These are phyloP conservation scores for Russula compacta DNA, from an alignment of 768 basidiomycete species.

Conservation along the genomic window DNA sequence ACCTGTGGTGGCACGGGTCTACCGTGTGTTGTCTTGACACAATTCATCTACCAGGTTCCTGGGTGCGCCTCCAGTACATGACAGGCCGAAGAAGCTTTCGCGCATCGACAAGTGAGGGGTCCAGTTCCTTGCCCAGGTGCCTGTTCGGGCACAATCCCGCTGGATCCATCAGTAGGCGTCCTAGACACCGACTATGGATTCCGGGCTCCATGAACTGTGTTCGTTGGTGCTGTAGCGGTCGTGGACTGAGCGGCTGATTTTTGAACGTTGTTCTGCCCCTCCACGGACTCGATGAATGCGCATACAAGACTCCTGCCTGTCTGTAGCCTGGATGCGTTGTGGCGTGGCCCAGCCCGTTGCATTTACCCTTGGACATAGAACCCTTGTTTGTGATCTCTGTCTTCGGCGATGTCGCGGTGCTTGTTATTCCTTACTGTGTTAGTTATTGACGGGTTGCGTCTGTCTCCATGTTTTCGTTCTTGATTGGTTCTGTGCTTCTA, in stretches of 20 bases:
- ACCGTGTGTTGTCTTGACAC: slow-evolving; percentile 20
- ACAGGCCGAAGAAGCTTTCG: slow-evolving; percentile 29
- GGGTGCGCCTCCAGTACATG: slow-evolving; percentile 30
- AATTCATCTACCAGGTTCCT: slow-evolving; percentile 29
- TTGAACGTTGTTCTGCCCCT: slow-evolving; percentile 30
- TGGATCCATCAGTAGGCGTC: slow-evolving; percentile 18
- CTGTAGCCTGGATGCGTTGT: slow-evolving; percentile 40
- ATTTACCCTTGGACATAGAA: slow-evolving; percentile 34
- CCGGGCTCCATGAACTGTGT: slow-evolving; percentile 36
- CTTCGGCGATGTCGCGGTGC: slow-evolving; percentile 38
- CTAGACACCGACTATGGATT: slow-evolving; percentile 28
- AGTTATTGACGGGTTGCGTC: slow-evolving; percentile 41
- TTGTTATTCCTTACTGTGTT: slow-evolving; percentile 33
- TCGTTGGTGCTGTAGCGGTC: slow-evolving; percentile 45
- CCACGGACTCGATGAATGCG: slow-evolving; percentile 32
- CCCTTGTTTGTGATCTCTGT: slow-evolving; percentile 27
- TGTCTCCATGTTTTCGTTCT: slow-evolving; percentile 29
- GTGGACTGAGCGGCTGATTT: slow-evolving; percentile 38
- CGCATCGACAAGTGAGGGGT: slow-evolving; percentile 27
- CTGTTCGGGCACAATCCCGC: slow-evolving; percentile 14
- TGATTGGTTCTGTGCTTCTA: slow-evolving; percentile 22
- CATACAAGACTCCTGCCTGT: slow-evolving; percentile 46
- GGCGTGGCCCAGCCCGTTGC: slow-evolving; percentile 30
- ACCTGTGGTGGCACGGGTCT: slow-evolving; percentile 17
- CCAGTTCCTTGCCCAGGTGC: slow-evolving; percentile 20